Evolutionary conservation across 257 asterid species (phyloP), one percentile per base, ranked within the genome.

Genomic region (Nyctanthes arbortristis): DNA sequence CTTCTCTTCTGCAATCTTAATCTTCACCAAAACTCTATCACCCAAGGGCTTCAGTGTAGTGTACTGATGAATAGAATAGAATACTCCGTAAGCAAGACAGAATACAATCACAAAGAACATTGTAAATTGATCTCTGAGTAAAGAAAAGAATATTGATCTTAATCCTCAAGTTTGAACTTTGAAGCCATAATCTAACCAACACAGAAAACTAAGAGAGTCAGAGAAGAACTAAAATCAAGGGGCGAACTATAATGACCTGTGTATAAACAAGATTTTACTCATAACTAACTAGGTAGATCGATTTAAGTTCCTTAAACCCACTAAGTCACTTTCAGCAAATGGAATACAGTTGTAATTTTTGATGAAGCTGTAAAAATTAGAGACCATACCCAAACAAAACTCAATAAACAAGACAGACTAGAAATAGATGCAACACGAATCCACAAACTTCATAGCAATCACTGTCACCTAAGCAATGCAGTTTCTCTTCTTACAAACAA

Each of bases 31-130:
- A 74, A 91, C 85, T 79, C 99, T 81, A 70, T 94, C 99, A 12
- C 96, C 99, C 88, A 94, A 80, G 37, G 97, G 99, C 81, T 91
- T 94, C 63, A 94, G 84, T 25, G 96, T n/a, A 35, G 99, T 94
- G 81, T 94, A 94, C 99, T 94, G 76, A 4, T 77, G 30, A 33
- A 13, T 69, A n/a, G 31, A 33, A n/a, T 9, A 31, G 4, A 20
- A 43, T 6, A 36, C 49, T 22, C 33, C 34, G 56, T 5, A n/a
- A 47, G 10, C 45, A 16, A 60, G 16, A 24, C 28, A 52, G 30
- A 22, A 22, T 29, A 52, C 14, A 52, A 24, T 24, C n/a, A 22
- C 28, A 8, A 20, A n/a, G n/a, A 32, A 56, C 24, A 47, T 28
- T 37, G 25, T 13, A 0, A 10, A 52, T 11, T 12, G 24, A 40